Percentiles rank a stretch among this genome's conserved stretches.
These are phyloP conservation scores for Paecilomyces sp. DNA, from an alignment of 2,329 filamentous ascomycete genomes.

Conservation along the genomic window DNA sequence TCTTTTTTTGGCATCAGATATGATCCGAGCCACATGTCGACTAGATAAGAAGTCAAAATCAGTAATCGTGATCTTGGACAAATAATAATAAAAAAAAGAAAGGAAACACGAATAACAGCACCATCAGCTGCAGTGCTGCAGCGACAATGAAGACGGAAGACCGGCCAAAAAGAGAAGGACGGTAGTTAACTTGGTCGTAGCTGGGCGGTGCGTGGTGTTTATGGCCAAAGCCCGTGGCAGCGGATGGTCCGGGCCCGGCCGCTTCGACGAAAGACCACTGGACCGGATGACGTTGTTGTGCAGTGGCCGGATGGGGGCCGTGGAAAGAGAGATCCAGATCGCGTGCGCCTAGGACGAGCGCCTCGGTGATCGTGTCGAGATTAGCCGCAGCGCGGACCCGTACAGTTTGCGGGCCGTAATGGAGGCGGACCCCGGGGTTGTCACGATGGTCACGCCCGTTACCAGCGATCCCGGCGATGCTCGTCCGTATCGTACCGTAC, in stretches of 20 bases:
- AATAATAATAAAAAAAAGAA: too few relatives aligned
- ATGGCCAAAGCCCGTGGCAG: not conserved
- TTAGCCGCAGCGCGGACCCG: not conserved
- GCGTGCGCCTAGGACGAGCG: not conserved
- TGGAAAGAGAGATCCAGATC: not conserved
- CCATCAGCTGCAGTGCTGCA: too few relatives aligned
- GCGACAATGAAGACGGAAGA: too few relatives aligned
- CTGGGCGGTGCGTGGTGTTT: not conserved
- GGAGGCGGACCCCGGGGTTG: not conserved
- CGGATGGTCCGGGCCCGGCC: not conserved
- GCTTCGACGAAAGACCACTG: not conserved
- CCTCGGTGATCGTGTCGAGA: not conserved
- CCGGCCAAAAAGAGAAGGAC: not conserved
- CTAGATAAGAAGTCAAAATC: not conserved
- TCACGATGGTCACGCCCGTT: not conserved
- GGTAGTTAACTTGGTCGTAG: too few relatives aligned
- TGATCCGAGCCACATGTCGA: not conserved
- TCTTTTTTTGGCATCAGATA: not conserved
- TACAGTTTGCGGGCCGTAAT: not conserved
- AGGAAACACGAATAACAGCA: too few relatives aligned
- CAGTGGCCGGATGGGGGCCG: not conserved
- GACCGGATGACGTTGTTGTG: too few relatives aligned
- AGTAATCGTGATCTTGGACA: not conserved
- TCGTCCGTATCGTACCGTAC: too few relatives aligned
- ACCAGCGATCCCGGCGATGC: not conserved